Evolutionary conservation across 768 basidiomycete genomes (phyloP), one percentile per base, ranked within the genome.

Genomic region (Butyriboletus loyo): DNA sequence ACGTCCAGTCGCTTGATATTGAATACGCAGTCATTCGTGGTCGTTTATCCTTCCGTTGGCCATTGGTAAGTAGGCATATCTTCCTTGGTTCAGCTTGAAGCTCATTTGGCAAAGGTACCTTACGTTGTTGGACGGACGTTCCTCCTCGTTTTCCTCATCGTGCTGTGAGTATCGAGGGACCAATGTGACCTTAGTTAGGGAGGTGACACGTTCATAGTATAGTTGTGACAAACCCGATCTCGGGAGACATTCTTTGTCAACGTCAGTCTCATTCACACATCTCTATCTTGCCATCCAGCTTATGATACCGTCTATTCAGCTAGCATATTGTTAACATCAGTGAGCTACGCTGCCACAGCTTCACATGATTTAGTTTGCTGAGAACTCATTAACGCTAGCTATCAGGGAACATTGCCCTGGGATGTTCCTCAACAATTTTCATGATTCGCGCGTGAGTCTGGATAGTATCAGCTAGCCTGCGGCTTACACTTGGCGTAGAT

Each of bases 381-480:
- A 60, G 1, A n/a, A 30, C 21, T 10, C 8, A 2, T n/a, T 15
- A 2, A 37, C 14, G 1, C 32, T 34, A 66, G 64, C 8, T 47
- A 5, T 8, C 43, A 2, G 49, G 32, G 11, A 30, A 30, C 42
- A 27, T 54, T 11, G 38, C 53, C 7, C 6, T 67, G 1, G 64
- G 38, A 17, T 60, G 66, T 25, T 52, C 58, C 24, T 68, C 66
- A 0, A 54, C 34, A 1, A 66, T 58, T 48, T 56, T 66, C 27
- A 49, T 56, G 53, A 56, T 66, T 43, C 62, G 67, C 50, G 51
- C 65, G 65, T 69, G 46, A 41, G 63, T 46, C 40, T 21, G 2
- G 13, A 17, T 9, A 2, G 10, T 43, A 15, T 28, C 17, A 14
- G 11, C 10, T 41, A 14, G 37, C 3, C 7, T 39, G 14, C 25